phyloP scores from a whole-genome alignment of 2,329 filamentous ascomycete species.

The Botryosphaeria dothidea region DNA sequence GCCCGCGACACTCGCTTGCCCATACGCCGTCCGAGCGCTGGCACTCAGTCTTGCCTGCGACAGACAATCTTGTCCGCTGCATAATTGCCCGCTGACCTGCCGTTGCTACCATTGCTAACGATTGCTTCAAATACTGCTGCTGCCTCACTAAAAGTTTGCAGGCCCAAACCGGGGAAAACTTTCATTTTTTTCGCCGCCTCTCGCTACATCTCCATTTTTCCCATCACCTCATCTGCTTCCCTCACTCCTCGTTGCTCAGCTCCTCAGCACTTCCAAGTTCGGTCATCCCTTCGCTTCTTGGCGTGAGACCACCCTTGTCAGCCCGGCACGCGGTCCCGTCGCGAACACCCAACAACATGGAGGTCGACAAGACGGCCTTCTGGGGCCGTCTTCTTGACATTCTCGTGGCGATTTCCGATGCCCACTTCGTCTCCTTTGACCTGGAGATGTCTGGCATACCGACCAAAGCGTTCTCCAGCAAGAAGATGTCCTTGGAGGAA shows the following conservation, averaged over 20 bases:
- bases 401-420: constrained; percentile 58
- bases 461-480: constrained; percentile 27
- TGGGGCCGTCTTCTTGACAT: constrained; percentile 55
- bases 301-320: background rate
- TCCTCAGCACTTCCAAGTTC: background rate
- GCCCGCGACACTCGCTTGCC: background rate
- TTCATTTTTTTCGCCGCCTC: background rate
- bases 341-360: constrained; percentile 52
- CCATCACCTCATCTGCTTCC: background rate
- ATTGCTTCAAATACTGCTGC: background rate
- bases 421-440: constrained; percentile 65
- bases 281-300: background rate
- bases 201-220: background rate
- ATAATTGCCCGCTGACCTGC: background rate
- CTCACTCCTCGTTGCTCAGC: background rate
- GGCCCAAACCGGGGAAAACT: background rate
- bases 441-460: constrained; percentile 67
- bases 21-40: background rate
- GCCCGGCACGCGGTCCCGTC: background rate
- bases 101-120: constrained; percentile 7
- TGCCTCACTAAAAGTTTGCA: background rate
- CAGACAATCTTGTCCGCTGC: background rate
- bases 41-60: background rate
- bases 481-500: constrained; percentile 57
- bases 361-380: constrained; percentile 55